phyloP scores from a whole-genome alignment of 1,284 basidiomycete genomes.

The Ceratobasidium theobromae region DNA sequence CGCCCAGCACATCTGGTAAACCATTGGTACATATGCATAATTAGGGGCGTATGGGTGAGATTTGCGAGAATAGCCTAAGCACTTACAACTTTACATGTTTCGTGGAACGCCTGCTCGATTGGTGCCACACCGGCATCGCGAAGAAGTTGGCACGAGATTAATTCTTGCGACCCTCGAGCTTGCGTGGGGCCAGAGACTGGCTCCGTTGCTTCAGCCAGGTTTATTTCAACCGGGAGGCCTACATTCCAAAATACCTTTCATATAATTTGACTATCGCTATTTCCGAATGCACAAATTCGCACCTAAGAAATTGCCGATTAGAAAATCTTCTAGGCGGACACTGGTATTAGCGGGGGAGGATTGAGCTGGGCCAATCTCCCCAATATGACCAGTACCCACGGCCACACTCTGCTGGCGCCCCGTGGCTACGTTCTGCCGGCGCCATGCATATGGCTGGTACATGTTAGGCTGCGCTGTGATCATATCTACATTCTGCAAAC shows the following conservation, averaged over 20 bases:
- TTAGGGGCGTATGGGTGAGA: too few relatives aligned
- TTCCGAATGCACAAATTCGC: not conserved
- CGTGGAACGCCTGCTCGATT: not conserved
- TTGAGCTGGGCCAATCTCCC: too few relatives aligned
- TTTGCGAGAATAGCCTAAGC: not conserved
- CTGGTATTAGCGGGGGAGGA: too few relatives aligned
- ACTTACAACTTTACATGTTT: slow-evolving; percentile 6
- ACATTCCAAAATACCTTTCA: not conserved
- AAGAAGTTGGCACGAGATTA: not conserved
- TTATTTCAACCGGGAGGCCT: not conserved
- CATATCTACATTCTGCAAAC: too few relatives aligned
- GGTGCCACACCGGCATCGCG: not conserved
- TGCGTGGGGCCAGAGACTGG: not conserved
- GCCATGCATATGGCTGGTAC: too few relatives aligned
- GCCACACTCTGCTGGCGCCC: too few relatives aligned
- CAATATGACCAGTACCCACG: too few relatives aligned
- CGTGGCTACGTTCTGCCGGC: too few relatives aligned
- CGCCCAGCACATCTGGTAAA: slow-evolving; percentile 18
- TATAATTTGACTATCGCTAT: not conserved
- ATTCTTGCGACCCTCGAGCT: not conserved
- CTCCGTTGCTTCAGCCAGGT: not conserved
- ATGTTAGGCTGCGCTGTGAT: too few relatives aligned
- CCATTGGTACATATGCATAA: not conserved
- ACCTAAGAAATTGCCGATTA: not conserved
- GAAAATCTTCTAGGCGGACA: too few relatives aligned